These are phyloP conservation scores for Pleoardoris graminearum DNA, from an alignment of 2,329 filamentous ascomycete species.

Conservation along the genomic window DNA sequence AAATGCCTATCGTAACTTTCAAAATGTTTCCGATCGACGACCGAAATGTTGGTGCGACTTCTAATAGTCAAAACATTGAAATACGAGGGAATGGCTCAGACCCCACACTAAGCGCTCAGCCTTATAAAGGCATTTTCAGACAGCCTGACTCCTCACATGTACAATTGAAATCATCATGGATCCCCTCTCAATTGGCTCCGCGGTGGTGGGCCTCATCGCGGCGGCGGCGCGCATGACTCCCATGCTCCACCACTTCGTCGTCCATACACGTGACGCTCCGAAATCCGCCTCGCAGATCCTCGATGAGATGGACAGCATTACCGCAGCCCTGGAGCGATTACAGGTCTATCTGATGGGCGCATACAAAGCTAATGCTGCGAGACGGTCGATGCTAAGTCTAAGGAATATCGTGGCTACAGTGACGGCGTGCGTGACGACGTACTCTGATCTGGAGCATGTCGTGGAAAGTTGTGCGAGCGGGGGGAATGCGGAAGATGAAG, in stretches of 20 bases:
- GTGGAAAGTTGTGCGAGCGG: neutral
- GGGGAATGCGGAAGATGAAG: neutral
- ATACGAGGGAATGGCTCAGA: neutral
- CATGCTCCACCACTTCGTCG: constrained; percentile 1
- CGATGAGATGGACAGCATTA: constrained; percentile 3
- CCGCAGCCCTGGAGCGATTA: neutral
- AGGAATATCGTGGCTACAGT: neutral
- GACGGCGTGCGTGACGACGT: constrained; percentile 5
- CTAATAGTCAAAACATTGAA: too few relatives aligned
- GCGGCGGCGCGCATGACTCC: neutral
- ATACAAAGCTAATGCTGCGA: neutral
- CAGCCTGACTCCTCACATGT: too few relatives aligned
- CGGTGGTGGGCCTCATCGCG: constrained; percentile 1
- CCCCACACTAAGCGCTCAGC: neutral
- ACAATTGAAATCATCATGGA: neutral
- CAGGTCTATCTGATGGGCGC: constrained; percentile 1
- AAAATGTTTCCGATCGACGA: too few relatives aligned
- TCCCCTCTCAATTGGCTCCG: constrained; percentile 1
- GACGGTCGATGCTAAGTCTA: neutral
- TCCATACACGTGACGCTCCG: neutral
- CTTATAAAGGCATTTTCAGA: neutral
- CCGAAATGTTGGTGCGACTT: too few relatives aligned
- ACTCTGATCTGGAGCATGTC: neutral
- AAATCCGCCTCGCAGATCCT: constrained; percentile 6
- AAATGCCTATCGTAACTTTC: too few relatives aligned